Conservation (phyloP, 352 stramenopile genomes). For the Phytophthora melonis region DNA sequence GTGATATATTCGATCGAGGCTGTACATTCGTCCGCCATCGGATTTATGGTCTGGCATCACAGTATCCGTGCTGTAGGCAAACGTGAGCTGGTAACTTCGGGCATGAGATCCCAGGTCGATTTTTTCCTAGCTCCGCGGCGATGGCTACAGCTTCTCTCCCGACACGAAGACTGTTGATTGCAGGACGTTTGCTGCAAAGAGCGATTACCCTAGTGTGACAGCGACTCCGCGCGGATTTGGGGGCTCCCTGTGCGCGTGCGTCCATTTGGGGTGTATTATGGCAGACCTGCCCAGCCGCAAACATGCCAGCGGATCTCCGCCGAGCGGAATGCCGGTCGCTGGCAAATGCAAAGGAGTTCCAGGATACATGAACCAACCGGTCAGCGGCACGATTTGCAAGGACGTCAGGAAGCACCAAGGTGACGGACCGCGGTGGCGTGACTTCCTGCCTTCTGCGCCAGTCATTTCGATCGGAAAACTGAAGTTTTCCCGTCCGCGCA, state of each 20-base stretch:
- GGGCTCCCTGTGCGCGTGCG: neutral
- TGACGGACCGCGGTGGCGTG: conserved; percentile 15
- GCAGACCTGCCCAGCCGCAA: conserved; percentile 19
- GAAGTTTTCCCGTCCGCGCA: conserved; percentile 23
- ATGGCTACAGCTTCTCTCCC: conserved; percentile 11
- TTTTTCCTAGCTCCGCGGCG: neutral
- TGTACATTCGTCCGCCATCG: neutral
- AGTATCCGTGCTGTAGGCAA: conserved; percentile 2
- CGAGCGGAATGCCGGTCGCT: neutral
- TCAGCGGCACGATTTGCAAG: neutral
- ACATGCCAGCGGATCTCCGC: neutral
- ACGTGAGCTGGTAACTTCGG: too few relatives aligned
- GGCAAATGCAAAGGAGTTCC: neutral
- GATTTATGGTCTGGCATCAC: conserved; percentile 9
- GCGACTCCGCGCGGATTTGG: neutral
- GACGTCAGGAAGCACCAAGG: conserved; percentile 6
- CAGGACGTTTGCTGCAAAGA: neutral
- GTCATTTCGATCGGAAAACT: conserved; percentile 19
- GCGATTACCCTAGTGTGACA: neutral
- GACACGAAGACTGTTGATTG: neutral
- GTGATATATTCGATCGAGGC: conserved; percentile 1
- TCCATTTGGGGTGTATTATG: conserved; percentile 16
- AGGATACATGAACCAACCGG: neutral
- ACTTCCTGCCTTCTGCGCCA: neutral
- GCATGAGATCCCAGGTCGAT: conserved; percentile 24